Base-by-base conservation (phyloP, 2,329 filamentous ascomycete genomes). In the Aureobasidium subglaciale region DNA sequence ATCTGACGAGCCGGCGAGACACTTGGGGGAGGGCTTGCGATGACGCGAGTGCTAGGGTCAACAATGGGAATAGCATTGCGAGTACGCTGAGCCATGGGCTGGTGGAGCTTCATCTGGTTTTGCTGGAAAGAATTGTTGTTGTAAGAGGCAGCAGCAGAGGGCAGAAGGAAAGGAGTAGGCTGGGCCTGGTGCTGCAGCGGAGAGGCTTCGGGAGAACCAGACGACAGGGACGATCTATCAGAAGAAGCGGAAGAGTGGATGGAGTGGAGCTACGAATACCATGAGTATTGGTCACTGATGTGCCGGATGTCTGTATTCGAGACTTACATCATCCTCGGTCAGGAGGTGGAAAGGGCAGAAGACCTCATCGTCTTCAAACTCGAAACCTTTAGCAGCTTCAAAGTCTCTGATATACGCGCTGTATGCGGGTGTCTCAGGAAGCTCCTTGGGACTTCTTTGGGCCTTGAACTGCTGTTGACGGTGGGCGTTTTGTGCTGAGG, bases 51-150 rank as follows among this genome's bases (percentile, higher is more conserved):
- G 63, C 83, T 88, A 55, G 93, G 93, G 78, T 99, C 95, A 73
- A 97, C 89, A 70, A 99, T 99, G 58, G 92, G 92, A 63, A 97
- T 97, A 67, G 93, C 90, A 72, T 96, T 97, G 73, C 90, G 89
- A 57, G 87, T 84, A 63, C 93, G 88, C 61, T 91, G 89, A 59
- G 91, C 89, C 59, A 91, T 81, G 59, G 91, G 90, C 77, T 96
- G 92, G 74, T 96, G 90, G 60, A 95, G 79, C 76, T 95, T 96
- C 64, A 92, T 78, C 73, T 83, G 60, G 56, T 63, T 65, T 61
- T 66, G 69, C 54, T 60, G 59, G 59, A 42, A 60, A 32, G 56
- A 48, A 18, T 64, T 60, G 56, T 65, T 64, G 63, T 74, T 74
- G 60, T 77, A 80, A 59, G 78, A 70, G 60, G 71, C 41, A 56